Evolutionary conservation across 371 early-diverging fungal species (phyloP), one percentile per base, ranked within the genome.

Genomic region (Dinochytrium kinnereticum): DNA sequence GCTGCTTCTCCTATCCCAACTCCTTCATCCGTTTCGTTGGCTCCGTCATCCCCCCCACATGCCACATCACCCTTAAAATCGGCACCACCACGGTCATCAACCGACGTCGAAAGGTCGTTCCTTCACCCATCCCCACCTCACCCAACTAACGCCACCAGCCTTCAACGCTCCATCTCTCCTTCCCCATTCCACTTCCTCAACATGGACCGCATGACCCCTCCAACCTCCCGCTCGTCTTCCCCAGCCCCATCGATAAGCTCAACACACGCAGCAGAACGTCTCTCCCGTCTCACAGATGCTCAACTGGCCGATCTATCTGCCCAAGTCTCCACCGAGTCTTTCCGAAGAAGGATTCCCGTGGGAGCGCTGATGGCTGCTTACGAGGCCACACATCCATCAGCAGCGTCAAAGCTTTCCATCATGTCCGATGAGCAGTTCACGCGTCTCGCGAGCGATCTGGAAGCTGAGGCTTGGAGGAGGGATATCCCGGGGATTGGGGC

Each of bases 401-500:
- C 76, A 10, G 65, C 71, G 10, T 64, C 71, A 24, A 49, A 71
- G 0, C 49, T 75, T 26, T 71, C 76, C 10, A 44, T 49, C 39
- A 64, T 75, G 76, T 49, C 70, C 2, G 57, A 75, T 59, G 70
- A 70, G 33, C 66, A 75, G 57, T 75, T 75, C 53, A 37, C 34
- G 51, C 26, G 70, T 26, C 59, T 75, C 37, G 71, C 76, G 30
- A 66, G 55, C 24, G 76, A 75, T 55, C 40, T 75, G 10, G 71
- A 75, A 36, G 28, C 61, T 0, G 76, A 75, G 50, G 76, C 76
- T 5, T 13, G 39, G 5, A 64, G 71, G 19, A 15, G 76, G 24
- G 68, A 75, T 30, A 75, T 75, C 33, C 76, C 76, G 24, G 76
- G 76, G 10, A 67, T 75, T 34, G n/a, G n/a, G n/a, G 66, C 44